Base-by-base conservation (phyloP, 148 eudicot genomes). In the Rhododendron molle region DNA sequence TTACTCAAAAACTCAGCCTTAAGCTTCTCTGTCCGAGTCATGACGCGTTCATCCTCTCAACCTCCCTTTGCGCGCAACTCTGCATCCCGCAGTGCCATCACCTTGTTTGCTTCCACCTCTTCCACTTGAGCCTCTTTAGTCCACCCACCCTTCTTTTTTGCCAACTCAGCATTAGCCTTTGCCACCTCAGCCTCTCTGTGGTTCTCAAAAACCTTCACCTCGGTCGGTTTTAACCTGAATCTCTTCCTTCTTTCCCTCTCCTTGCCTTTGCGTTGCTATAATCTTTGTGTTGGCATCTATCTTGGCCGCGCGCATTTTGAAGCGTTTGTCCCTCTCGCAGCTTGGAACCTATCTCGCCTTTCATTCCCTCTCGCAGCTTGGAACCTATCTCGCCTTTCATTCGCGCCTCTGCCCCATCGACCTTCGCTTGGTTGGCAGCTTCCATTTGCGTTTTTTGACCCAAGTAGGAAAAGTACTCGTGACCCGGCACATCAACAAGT, bases 111-210 rank as follows among this genome's bases (percentile, higher is more conserved):
- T 82, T 80, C 89, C 38, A 87, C 87, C 84, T 85, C 84, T 14
- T 84, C 87, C 71, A 85, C 80, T 16, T 81, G 78, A 4, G 87
- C 79, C 72, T 85, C 71, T 49, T 46, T 69, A 3, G 85, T 56
- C 89, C 89, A 87, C 49, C 89, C 89, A 1, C 87, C 89, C 77
- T 84, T 87, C 87, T 81, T 84, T 62, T 80, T 87, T 11, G 89
- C 89, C 77, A 87, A n/a, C 50, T 44, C 84, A 12, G 89, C 69
- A 62, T 62, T 62, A 23, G 28, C 69, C 69, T 62, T 3, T 9
- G 69, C 89, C 49, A 85, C 89, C 44, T 85, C 83, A 0, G 89
- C 89, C 11, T 88, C 89, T 49, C 84, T 74, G 2, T 60, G 77
- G 47, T 88, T 88, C 78, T 88, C 87, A 76, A 74, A 88, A 1